These are phyloP conservation scores for Lecanicillium sp. DNA, from an alignment of 2,329 filamentous ascomycete genomes.

Conservation along the genomic window DNA sequence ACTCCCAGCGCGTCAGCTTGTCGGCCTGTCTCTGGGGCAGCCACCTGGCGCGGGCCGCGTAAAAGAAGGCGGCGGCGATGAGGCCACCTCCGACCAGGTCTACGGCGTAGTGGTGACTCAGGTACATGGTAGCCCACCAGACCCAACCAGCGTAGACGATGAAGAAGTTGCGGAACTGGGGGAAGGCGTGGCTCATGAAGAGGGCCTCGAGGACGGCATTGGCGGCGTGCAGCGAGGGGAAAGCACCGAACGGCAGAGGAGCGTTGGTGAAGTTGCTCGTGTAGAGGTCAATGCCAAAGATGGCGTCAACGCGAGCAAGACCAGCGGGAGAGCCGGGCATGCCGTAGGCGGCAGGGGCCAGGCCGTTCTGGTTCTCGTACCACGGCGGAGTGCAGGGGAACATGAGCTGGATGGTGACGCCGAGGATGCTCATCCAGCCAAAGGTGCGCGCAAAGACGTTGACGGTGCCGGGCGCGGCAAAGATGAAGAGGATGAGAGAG, in stretches of 20 bases:
- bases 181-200: constrained; percentile 91
- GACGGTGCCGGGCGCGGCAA: constrained; percentile 76
- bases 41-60: constrained; percentile 72
- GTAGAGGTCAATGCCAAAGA: constrained; percentile 90
- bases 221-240: constrained; percentile 86
- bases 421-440: constrained; percentile 85
- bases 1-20: constrained; percentile 89
- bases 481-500: constrained; percentile 76
- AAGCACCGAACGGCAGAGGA: constrained; percentile 88
- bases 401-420: constrained; percentile 79
- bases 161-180: constrained; percentile 72
- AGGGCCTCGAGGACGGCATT: constrained; percentile 84
- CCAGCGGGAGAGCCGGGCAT: constrained; percentile 87
- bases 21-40: constrained; percentile 75
- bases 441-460: constrained; percentile 83
- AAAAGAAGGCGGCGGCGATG: constrained; percentile 72
- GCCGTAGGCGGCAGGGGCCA: constrained; percentile 86
- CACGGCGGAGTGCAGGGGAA: constrained; percentile 94
- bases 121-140: constrained; percentile 98
- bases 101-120: constrained; percentile 94
- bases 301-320: constrained; percentile 77
- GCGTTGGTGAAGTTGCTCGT: constrained; percentile 87
- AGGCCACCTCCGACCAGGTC: constrained; percentile 84
- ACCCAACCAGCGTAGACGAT: constrained; percentile 84
- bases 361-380: constrained; percentile 91